Base-by-base conservation (phyloP, 441 rosid genomes). In the Corymbia calophylla region DNA sequence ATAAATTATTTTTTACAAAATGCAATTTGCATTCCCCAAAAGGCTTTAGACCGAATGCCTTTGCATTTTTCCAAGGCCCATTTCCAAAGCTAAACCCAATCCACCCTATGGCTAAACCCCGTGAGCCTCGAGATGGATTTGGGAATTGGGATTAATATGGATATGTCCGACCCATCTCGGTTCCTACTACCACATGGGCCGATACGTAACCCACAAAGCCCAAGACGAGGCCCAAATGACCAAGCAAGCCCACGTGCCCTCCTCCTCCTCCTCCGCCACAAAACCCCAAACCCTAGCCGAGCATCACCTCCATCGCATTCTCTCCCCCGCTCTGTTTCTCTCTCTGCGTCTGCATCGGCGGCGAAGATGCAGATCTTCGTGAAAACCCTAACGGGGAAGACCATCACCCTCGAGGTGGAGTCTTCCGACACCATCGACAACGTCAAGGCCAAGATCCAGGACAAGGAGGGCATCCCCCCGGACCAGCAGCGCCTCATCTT, bases 361-460 rank as follows among this genome's bases (percentile, higher is more conserved):
- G 84, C 51, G 62, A 66, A 87, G 89, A 87, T 87, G 89, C 89
- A 87, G 89, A 87, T 87, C 84, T 87, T 87, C 89, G 89, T 87
- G 84, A 87, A 87, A 4, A 87, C 89, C 85, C 89, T 87, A 5
- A 87, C 89, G 85, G 89, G 89, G 84, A 87, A 87, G 89, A 87
- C 89, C 60, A 87, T 87, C 85, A 87, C 89, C 62, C 89, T 87
- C 1, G 89, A 87, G 89, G 89, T 87, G 60, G 89, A 87, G 89
- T 87, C 89, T 8, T 87, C 89, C 48, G 89, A 87, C 89, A 87
- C 89, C n/a, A 87, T 87, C 31, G 89, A 87, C 84, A 87, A 87
- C 89, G 89, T 87, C 58, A 87, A 87, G 85, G 87, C 87, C 35
- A 88, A 88, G 89, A 88, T 88, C 86, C 89, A 88, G 87, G 86